Base-by-base conservation (phyloP, 2,329 filamentous ascomycete genomes). In the Leptographium procerum region DNA sequence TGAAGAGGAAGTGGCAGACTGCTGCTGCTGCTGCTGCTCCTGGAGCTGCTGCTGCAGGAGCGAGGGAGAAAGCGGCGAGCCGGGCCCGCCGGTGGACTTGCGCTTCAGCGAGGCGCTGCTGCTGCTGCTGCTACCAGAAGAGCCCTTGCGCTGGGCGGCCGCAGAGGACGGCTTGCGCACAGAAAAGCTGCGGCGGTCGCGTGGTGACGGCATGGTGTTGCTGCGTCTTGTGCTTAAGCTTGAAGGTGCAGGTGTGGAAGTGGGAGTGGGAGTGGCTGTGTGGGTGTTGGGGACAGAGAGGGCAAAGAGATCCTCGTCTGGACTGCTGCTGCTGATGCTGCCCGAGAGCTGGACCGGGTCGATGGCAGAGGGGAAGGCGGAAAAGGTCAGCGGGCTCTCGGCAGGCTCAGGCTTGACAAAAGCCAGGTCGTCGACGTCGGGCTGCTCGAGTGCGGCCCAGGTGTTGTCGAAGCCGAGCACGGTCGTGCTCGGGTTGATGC, bases 311-410 rank as follows among this genome's bases (percentile, higher is more conserved):
- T 50, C 47, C 22, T 50, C 47, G 31, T 52, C 50, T 6, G 29
- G 26, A 52, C 26, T 60, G 26, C 16, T 48, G 29, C 45, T 58
- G 40, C 26, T 28, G 50, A n/a, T 55, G 50, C 40, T 53, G 58
- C 56, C 60, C 26, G 66, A 62, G 3, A 72, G 67, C 31, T 70
- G 68, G 62, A 69, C 63, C 28, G 70, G 71, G 63, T 72, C 68
- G 58, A 72, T 66, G 34, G 66, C 67, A 5, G 71, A 69, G 66
- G 43, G 66, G 58, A 24, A 63, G 34, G 57, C 65, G 29, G 60
- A 43, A 19, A 63, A 63, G 55, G 71, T 62, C 28, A 68, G 55
- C 10, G 67, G 64, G 57, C 64, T 67, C 62, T 66, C 68, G 24
- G 65, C 65, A 36, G 68, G 65, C 56, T 71, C 68, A 14, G 64